Base-by-base conservation (phyloP, 2,329 filamentous ascomycete species). In the Beauveria caledonica region DNA sequence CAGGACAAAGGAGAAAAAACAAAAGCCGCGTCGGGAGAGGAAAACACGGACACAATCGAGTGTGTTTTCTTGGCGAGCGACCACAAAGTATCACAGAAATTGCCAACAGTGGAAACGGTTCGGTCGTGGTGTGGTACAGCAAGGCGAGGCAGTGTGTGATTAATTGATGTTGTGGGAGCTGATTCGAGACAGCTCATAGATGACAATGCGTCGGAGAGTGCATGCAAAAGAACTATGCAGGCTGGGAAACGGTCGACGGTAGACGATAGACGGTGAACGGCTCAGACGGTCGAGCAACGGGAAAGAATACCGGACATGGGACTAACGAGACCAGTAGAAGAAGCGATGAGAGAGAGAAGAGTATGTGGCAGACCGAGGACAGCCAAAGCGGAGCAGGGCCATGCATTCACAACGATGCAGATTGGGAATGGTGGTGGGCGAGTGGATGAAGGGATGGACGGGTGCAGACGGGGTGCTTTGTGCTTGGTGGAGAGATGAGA, bases 321-420 rank as follows among this genome's bases (percentile, higher is more conserved):
- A 52, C 36, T 45, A 44, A 40, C 46, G 48, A 52, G 25, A 23
- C 56, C 39, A 59, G 56, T 25, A 59, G 48, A 52, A 40, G 45
- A 57, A 51, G 39, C 36, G 48, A 52, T 33, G 56, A 36, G 48
- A 59, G 56, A 58, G 39, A 52, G 51, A 9, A 59, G 25, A 44
- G 36, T 21, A 36, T 49, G 54, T 21, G 54, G 42, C 54, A 48
- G 54, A 40, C 44, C 27, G 21, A 58, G 46, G 46, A 29, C 44
- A 17, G 21, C 11, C 45, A 44, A 59, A 59, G 48, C 56, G 56
- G 56, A 59, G 56, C 56, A 51, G 48, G 46, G 25, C 56, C 56
- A 58, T 58, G 46, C 46, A 59, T 29, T 52, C 17, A 59, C 46
- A 33, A 36, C 25, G 39, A 52, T 59, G 46, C 56, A 52, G 56